Evolutionary conservation across 2,329 filamentous ascomycete genomes (phyloP).

Genomic region (Cephalotrichum gorgonifer): DNA sequence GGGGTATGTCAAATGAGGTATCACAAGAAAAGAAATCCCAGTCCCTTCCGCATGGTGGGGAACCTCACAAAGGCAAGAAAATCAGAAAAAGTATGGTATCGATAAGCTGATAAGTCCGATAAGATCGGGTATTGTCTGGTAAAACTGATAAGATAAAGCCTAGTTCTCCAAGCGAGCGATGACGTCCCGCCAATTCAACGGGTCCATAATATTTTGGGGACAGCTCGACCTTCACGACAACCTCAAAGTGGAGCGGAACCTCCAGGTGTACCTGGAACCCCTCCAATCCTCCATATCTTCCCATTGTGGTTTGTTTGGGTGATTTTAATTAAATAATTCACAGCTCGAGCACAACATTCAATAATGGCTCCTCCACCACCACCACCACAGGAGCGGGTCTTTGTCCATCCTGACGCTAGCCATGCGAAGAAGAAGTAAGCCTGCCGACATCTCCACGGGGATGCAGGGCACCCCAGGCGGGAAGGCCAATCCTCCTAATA

Average conservation of each 20-base stretch:
- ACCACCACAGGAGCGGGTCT: slow-evolving; percentile 20
- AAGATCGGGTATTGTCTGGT: no score
- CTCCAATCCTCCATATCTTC: background rate
- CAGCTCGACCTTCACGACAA: slow-evolving; percentile 1
- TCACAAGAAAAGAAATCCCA: background rate
- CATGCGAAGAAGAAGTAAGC: slow-evolving; percentile 42
- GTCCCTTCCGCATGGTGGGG: background rate
- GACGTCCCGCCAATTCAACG: background rate
- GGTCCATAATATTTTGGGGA: background rate
- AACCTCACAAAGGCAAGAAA: background rate
- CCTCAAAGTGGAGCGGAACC: background rate
- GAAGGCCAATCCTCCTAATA: background rate
- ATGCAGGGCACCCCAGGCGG: background rate
- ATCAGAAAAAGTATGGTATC: slow-evolving; percentile 4
- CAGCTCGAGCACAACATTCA: background rate
- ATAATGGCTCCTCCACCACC: slow-evolving; percentile 28
- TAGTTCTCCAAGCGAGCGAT: slow-evolving; percentile 8
- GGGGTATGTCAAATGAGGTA: background rate
- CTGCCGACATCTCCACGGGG: background rate
- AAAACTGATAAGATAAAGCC: slow-evolving; percentile 6
- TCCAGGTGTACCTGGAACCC: background rate
- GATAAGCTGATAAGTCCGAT: background rate
- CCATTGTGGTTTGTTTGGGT: background rate
- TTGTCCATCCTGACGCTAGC: slow-evolving; percentile 35
- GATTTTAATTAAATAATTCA: background rate